Evolutionary conservation across 805 yeast genomes (phyloP).

Genomic region (Ogataea minuta): DNA sequence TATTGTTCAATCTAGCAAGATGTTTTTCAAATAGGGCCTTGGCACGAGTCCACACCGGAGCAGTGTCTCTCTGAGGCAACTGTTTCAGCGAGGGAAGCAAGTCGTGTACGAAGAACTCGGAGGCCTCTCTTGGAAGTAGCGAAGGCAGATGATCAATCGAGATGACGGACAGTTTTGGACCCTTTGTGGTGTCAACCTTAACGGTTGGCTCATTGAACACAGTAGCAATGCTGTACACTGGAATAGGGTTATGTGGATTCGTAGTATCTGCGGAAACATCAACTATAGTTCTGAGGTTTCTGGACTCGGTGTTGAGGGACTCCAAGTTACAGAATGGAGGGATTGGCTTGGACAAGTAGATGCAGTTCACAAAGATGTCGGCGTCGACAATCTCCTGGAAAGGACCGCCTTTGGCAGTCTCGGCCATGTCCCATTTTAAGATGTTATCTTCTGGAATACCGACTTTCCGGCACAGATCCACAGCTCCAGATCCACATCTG

Average conservation of each 20-base stretch:
- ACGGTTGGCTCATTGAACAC: slow-evolving; percentile 91
- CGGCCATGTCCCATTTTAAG: slow-evolving; percentile 94
- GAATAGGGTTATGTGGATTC: slow-evolving; percentile 96
- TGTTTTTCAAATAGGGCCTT: slow-evolving; percentile 79
- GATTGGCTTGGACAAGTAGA: slow-evolving; percentile 88
- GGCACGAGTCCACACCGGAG: slow-evolving; percentile 93
- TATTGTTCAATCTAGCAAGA: slow-evolving; percentile 57
- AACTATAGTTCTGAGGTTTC: slow-evolving; percentile 87
- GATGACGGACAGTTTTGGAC: slow-evolving; percentile 86
- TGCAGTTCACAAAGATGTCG: slow-evolving; percentile 94
- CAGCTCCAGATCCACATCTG: slow-evolving; percentile 98
- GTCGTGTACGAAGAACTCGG: slow-evolving; percentile 86
- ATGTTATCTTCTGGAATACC: slow-evolving; percentile 88
- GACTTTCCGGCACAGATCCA: slow-evolving; percentile 72
- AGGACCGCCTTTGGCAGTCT: slow-evolving; percentile 97
- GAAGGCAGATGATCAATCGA: slow-evolving; percentile 97
- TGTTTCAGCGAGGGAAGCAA: slow-evolving; percentile 85
- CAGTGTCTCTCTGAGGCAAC: slow-evolving; percentile 74
- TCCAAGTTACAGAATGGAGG: slow-evolving; percentile 83
- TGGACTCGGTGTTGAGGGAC: slow-evolving; percentile 57
- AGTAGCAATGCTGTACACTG: slow-evolving; percentile 88
- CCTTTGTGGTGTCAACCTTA: slow-evolving; percentile 68
- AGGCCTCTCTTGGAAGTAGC: slow-evolving; percentile 93
- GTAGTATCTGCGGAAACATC: slow-evolving; percentile 99
- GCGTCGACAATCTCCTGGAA: slow-evolving; percentile 85